Base-by-base conservation (phyloP, 2,329 filamentous ascomycete genomes). In the Phialophora chinensis region DNA sequence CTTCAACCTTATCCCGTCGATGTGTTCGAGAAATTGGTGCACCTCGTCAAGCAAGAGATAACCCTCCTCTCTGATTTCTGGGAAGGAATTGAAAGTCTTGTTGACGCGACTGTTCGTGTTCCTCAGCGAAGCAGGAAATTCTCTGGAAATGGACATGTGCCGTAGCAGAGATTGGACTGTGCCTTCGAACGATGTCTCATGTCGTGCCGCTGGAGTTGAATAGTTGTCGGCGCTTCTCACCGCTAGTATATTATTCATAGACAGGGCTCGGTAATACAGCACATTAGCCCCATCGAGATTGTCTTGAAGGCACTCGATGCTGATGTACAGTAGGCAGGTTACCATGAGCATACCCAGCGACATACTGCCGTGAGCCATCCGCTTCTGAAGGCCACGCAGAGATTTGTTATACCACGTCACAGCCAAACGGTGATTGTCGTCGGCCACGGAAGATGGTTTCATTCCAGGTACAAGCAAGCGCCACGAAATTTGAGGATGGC, bases 251-350 rank as follows among this genome's bases (percentile, higher is more conserved):
- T 47, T 20, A 33, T 57, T 65, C 33, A 49, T 54, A 27, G 42
- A 47, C 31, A 68, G n/a, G 38, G 66, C 63, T 52, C 44, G 44
- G 7, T 66, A 59, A 29, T 66, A 68, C 20, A 68, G 53, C 17
- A 63, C 31, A 12, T 57, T 31, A 23, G 63, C 63, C 29, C 38
- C 63, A 6, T 23, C 55, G 1, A 60, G 27, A 38, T 68, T 63
- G 50, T 63, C 56, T 54, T 59, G 60, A 31, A 68, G 50, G 35
- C 63, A 68, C 33, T 68, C 66, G 38, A 68, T 63, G 23, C 66
- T 57, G 23, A 61, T 68, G 60, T 68, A 68, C 7, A 68, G 38
- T n/a, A 68, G 63, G 42, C 52, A 61, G n/a, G 66, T 62, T 12
- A 68, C 65, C 14, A 60, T 38, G 29, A 33, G 35, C 35, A 52